Conservation (phyloP, 1,284 basidiomycete species). For the Fomitopsis betulina region DNA sequence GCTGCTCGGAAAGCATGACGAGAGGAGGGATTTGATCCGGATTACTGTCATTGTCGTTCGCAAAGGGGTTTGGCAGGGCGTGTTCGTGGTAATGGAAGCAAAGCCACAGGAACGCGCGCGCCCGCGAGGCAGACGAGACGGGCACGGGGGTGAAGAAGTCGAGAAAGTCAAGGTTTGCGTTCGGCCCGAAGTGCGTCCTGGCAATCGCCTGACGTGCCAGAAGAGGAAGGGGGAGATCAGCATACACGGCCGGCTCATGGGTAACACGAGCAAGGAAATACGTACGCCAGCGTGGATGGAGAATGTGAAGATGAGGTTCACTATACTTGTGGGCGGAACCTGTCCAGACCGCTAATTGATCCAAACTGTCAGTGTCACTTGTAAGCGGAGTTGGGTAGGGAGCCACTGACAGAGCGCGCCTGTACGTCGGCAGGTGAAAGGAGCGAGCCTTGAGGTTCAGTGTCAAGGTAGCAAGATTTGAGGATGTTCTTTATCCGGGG, state of each 20-base stretch:
- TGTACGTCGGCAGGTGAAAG: slow-evolving; percentile 25
- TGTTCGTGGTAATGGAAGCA: slow-evolving; percentile 75
- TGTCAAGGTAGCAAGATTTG: slow-evolving; percentile 25
- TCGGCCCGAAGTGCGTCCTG: slow-evolving; percentile 47
- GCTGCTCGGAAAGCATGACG: slow-evolving; percentile 41
- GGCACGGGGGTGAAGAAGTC: slow-evolving; percentile 64
- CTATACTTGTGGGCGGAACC: slow-evolving; percentile 56
- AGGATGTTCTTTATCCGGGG: slow-evolving; percentile 53
- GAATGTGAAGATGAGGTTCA: slow-evolving; percentile 58
- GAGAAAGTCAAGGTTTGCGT: slow-evolving; percentile 47
- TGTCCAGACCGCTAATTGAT: slow-evolving; percentile 38
- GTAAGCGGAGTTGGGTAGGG: slow-evolving; percentile 1
- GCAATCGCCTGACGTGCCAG: slow-evolving; percentile 43
- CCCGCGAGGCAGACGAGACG: slow-evolving; percentile 57
- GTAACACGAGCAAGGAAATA: not conserved
- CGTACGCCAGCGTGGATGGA: slow-evolving; percentile 51
- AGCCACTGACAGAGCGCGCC: slow-evolving; percentile 20
- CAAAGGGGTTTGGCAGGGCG: slow-evolving; percentile 59
- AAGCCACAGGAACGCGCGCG: slow-evolving; percentile 73
- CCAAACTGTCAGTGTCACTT: slow-evolving; percentile 12
- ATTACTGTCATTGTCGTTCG: slow-evolving; percentile 50
- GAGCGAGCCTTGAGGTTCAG: slow-evolving; percentile 20
- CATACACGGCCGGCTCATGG: not conserved
- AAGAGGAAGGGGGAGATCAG: slow-evolving; percentile 1
- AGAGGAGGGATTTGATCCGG: slow-evolving; percentile 54